phyloP scores from a whole-genome alignment of 139 green algal genomes.

The Chlamydomonas schloesseri region DNA sequence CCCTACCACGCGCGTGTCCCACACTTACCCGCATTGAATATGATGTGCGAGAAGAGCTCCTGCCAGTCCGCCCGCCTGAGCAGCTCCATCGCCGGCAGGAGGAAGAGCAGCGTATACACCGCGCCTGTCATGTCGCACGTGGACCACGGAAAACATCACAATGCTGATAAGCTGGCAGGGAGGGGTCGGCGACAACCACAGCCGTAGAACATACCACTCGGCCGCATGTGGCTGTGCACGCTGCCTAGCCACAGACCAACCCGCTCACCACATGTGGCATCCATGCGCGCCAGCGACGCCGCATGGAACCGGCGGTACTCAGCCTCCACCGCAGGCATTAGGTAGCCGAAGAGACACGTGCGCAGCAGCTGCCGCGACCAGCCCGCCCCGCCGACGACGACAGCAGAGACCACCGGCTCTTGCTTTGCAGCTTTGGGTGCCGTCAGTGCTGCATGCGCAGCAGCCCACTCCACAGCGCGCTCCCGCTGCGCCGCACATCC shows the following conservation, averaged over 20 bases:
- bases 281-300: neutral
- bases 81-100: conserved; percentile 1
- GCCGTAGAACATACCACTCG: too few species aligned
- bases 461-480: too few species aligned
- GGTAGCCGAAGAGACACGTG: neutral
- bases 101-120: neutral
- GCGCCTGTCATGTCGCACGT: neutral
- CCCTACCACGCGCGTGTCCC: too few species aligned
- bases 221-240: too few species aligned
- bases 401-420: too few species aligned
- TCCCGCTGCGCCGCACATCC: too few species aligned
- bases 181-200: neutral
- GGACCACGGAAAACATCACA: neutral
- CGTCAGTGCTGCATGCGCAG: too few species aligned
- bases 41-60: neutral
- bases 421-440: too few species aligned
- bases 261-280: conserved; percentile 7
- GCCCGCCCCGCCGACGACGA: neutral
- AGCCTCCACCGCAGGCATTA: neutral
- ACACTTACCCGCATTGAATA: conserved; percentile 12
- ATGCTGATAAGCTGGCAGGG: neutral
- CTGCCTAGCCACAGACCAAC: too few species aligned
- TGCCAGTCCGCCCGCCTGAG: neutral
- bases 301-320: conserved; percentile 2
- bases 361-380: neutral